Conservation (phyloP, 495 filamentous ascomycete species). For the Parachaetomium inaequale region DNA sequence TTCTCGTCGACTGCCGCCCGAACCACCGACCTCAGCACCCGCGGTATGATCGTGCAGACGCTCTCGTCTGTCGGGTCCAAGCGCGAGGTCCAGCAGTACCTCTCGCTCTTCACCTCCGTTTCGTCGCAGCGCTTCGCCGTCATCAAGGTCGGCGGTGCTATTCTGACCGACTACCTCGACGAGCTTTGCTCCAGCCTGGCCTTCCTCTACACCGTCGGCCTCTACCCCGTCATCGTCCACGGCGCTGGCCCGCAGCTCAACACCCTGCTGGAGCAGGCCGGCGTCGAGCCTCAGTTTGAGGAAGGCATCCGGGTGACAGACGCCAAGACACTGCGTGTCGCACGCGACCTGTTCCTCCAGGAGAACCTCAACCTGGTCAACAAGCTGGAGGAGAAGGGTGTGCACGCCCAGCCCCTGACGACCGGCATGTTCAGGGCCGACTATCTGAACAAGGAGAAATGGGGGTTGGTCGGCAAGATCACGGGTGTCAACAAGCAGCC, state of each 20-base stretch:
- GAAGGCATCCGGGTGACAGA: slow-evolving; percentile 96
- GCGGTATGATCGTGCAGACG: slow-evolving; percentile 87
- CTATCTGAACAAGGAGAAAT: slow-evolving; percentile 92
- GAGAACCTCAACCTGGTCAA: slow-evolving; percentile 96
- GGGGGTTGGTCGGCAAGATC: slow-evolving; percentile 92
- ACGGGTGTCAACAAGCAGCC: slow-evolving; percentile 86
- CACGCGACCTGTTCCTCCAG: slow-evolving; percentile 85
- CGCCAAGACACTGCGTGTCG: slow-evolving; percentile 88
- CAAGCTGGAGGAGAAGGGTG: slow-evolving; percentile 84
- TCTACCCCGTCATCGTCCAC: slow-evolving; percentile 95
- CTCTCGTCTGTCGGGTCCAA: slow-evolving; percentile 96
- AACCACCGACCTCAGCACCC: slow-evolving; percentile 55
- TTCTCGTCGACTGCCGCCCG: slow-evolving; percentile 38
- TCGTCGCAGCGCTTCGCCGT: slow-evolving; percentile 98
- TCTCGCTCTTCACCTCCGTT: slow-evolving; percentile 95
- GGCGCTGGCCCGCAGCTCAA: slow-evolving; percentile 96
- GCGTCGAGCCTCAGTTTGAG: slow-evolving; percentile 93
- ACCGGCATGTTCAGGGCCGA: slow-evolving; percentile 93
- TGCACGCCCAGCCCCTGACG: slow-evolving; percentile 86
- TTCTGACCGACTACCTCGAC: slow-evolving; percentile 91
- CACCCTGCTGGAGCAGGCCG: slow-evolving; percentile 83
- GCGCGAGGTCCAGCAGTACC: slow-evolving; percentile 96
- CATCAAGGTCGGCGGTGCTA: slow-evolving; percentile 97
- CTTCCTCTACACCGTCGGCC: slow-evolving; percentile 91
- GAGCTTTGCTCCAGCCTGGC: slow-evolving; percentile 82